A percentile compares a stretch with the other conserved stretches of the same genome.
Conservation (phyloP, 176 grass and related monocot species). For the Oryza meridionalis region DNA sequence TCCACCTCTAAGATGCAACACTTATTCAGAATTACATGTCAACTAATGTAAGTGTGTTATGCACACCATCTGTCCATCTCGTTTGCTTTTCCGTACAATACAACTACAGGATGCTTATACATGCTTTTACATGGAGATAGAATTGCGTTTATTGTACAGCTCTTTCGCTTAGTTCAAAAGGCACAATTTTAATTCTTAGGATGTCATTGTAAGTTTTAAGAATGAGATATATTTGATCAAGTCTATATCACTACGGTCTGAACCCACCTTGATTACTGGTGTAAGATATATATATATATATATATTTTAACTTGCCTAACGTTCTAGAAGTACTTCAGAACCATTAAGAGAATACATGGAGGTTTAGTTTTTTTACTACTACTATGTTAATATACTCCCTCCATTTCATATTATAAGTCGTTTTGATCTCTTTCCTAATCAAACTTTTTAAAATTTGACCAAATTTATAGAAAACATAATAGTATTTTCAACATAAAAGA, state of each 20-base stretch:
- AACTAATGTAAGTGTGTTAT: neutral
- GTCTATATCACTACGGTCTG: too few relatives aligned
- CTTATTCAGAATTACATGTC: conserved; percentile 3
- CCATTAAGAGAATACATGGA: neutral
- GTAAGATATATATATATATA: neutral
- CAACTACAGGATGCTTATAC: neutral
- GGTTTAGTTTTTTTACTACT: neutral
- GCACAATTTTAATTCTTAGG: neutral
- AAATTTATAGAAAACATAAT: too few relatives aligned
- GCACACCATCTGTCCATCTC: neutral
- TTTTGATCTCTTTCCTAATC: too few relatives aligned
- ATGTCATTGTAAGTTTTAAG: too few relatives aligned
- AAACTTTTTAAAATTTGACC: too few relatives aligned
- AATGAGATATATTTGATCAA: too few relatives aligned
- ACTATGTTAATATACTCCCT: neutral
- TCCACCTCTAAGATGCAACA: neutral
- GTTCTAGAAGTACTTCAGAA: neutral
- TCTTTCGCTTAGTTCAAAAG: neutral
- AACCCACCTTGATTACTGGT: neutral
- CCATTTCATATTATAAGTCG: too few relatives aligned
- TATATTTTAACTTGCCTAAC: neutral
- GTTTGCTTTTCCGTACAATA: neutral
- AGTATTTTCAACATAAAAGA: too few relatives aligned
- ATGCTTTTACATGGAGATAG: neutral
- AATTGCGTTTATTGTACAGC: neutral